Conservation (phyloP, 2,329 filamentous ascomycete species). For the Trichophyton mentagrophytes region DNA sequence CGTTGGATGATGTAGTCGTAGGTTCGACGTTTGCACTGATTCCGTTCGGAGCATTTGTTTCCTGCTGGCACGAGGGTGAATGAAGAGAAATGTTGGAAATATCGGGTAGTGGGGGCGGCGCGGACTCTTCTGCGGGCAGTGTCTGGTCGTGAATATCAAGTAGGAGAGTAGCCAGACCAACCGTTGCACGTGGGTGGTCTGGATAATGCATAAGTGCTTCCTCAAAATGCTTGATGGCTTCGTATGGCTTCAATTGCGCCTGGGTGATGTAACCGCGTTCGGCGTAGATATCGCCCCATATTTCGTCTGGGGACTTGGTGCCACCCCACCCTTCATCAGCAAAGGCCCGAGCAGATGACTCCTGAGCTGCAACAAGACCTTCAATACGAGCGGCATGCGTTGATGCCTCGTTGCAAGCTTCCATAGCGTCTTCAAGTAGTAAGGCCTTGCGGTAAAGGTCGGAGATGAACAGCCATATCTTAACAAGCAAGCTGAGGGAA, state of each 20-base stretch:
- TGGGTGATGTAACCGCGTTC: conserved; percentile 60
- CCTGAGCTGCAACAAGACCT: conserved; percentile 48
- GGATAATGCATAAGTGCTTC: conserved; percentile 64
- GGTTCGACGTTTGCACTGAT: neutral
- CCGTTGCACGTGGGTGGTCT: conserved; percentile 66
- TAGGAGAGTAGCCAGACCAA: conserved; percentile 72
- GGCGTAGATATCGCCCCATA: conserved; percentile 71
- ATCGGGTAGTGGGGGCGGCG: conserved; percentile 20
- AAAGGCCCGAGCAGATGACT: conserved; percentile 50
- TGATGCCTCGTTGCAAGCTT: conserved; percentile 67
- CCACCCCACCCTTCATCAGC: conserved; percentile 62
- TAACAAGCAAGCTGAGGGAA: conserved; percentile 49
- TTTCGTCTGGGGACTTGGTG: conserved; percentile 66
- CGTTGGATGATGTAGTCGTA: conserved; percentile 15
- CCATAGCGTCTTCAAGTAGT: conserved; percentile 66
- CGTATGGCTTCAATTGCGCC: conserved; percentile 49
- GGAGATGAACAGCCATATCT: conserved; percentile 82
- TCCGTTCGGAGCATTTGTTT: neutral
- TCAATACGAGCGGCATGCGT: conserved; percentile 64
- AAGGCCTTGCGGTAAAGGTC: conserved; percentile 74
- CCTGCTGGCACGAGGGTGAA: conserved; percentile 8
- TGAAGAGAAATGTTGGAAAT: conserved; percentile 18
- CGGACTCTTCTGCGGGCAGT: conserved; percentile 24
- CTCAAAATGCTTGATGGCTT: conserved; percentile 68
- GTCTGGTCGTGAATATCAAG: conserved; percentile 64